A percentile compares a stretch with the other conserved stretches of the same genome.
phyloP scores from a whole-genome alignment of 345 rosid genomes.

The Pugionium dolabratum region DNA sequence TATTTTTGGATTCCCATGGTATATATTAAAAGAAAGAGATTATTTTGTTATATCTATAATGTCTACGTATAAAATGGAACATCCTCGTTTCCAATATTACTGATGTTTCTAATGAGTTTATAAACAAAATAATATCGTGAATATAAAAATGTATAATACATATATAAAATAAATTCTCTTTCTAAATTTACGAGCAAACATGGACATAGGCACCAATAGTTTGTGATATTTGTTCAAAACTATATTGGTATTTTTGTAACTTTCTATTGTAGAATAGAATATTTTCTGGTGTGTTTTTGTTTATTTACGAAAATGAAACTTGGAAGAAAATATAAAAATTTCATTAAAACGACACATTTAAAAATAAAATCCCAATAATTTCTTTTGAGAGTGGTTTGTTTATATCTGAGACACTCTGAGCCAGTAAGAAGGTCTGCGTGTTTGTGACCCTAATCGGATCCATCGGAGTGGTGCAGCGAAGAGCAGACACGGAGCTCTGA shows the following conservation, averaged over 20 bases:
- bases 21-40: constrained; percentile 33
- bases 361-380: too few relatives aligned
- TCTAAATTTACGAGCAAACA: not conserved
- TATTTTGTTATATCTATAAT: constrained; percentile 12
- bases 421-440: not conserved
- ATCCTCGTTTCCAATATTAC: constrained; percentile 26
- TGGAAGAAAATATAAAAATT: too few relatives aligned
- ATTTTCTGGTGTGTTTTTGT: too few relatives aligned
- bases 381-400: not conserved
- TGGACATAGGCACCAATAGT: too few relatives aligned
- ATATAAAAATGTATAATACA: not conserved
- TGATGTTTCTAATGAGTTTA: constrained; percentile 25
- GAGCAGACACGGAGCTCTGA: constrained; percentile 14
- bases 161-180: constrained; percentile 29
- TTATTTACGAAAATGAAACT: too few relatives aligned
- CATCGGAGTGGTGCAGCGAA: too few relatives aligned
- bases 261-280: too few relatives aligned
- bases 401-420: not conserved
- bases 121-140: constrained; percentile 14
- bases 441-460: too few relatives aligned
- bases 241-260: too few relatives aligned
- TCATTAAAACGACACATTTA: too few relatives aligned
- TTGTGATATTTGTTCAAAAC: too few relatives aligned
- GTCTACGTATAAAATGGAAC: constrained; percentile 31
- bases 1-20: constrained; percentile 43